phyloP scores from a whole-genome alignment of 257 asterid genomes.

The Echium plantagineum region DNA sequence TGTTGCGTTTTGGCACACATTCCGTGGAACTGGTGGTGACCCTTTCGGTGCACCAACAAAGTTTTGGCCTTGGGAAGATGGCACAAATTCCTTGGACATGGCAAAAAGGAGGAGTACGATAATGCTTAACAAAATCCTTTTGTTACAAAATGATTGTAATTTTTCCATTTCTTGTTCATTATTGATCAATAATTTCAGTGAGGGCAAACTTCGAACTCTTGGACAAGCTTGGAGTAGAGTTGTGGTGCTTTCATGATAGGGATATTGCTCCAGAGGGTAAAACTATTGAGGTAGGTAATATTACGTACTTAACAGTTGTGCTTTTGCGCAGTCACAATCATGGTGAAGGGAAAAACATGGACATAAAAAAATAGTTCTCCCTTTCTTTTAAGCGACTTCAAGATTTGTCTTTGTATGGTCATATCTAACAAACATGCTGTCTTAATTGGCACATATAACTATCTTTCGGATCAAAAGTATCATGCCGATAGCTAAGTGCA shows the following conservation, averaged over 20 bases:
- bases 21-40: constrained; percentile 91
- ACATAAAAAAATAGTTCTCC: too few relatives aligned
- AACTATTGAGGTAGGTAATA: constrained; percentile 66
- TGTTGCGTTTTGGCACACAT: constrained; percentile 99
- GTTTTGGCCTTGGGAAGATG: constrained; percentile 99
- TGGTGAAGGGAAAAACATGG: too few relatives aligned
- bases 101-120: constrained; percentile 84
- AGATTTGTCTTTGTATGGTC: too few relatives aligned
- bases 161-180: not conserved
- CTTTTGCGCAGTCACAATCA: not conserved
- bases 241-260: constrained; percentile 94
- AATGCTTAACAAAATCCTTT: not conserved
- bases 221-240: constrained; percentile 81
- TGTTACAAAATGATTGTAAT: not conserved
- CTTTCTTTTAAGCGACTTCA: too few relatives aligned
- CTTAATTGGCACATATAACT: too few relatives aligned
- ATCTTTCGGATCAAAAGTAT: too few relatives aligned
- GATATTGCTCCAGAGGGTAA: constrained; percentile 96
- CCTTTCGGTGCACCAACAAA: constrained; percentile 95
- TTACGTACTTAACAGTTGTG: not conserved
- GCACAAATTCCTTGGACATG: constrained; percentile 86
- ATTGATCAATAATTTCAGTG: constrained; percentile 43
- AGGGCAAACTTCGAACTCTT: constrained; percentile 91
- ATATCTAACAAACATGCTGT: too few relatives aligned
- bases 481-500: too few relatives aligned